A percentile compares a stretch with the other conserved stretches of the same genome.
phyloP scores from a whole-genome alignment of 1,284 basidiomycete species.

The Puccinia horiana region DNA sequence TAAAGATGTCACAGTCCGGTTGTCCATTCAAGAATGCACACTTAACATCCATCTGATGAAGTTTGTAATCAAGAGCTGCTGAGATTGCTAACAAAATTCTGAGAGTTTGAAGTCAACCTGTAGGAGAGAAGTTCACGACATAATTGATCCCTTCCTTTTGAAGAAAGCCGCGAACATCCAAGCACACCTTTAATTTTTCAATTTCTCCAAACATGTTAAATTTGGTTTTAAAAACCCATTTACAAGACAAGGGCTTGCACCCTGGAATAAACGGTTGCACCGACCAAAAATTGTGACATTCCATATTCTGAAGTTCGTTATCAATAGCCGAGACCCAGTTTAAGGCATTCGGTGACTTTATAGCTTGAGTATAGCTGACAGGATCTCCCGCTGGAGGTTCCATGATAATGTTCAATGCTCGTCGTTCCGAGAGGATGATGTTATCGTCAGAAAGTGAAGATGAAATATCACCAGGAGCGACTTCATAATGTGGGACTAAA shows the following conservation, averaged over 20 bases:
- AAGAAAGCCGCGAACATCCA: slow-evolving; percentile 13
- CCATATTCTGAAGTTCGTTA: neutral
- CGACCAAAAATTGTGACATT: slow-evolving; percentile 11
- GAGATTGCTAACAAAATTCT: neutral
- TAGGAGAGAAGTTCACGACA: neutral
- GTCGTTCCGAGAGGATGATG: too few species aligned
- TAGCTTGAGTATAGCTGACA: neutral
- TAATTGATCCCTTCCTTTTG: slow-evolving; percentile 41
- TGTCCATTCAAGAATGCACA: slow-evolving; percentile 17
- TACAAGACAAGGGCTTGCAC: neutral
- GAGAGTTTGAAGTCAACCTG: neutral
- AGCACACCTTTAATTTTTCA: neutral
- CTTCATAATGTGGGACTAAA: too few species aligned
- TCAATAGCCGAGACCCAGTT: neutral
- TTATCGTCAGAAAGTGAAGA: too few species aligned
- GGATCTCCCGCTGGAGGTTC: neutral
- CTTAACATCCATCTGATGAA: slow-evolving; percentile 30
- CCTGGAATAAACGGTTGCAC: neutral
- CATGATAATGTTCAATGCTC: neutral
- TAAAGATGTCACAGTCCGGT: slow-evolving; percentile 7
- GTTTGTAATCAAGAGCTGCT: neutral
- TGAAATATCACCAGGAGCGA: too few species aligned
- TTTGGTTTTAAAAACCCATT: slow-evolving; percentile 40
- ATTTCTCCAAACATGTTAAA: slow-evolving; percentile 15
- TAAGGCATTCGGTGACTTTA: neutral